phyloP scores from a whole-genome alignment of 306 rosid species.

The Trifolium subterraneum region DNA sequence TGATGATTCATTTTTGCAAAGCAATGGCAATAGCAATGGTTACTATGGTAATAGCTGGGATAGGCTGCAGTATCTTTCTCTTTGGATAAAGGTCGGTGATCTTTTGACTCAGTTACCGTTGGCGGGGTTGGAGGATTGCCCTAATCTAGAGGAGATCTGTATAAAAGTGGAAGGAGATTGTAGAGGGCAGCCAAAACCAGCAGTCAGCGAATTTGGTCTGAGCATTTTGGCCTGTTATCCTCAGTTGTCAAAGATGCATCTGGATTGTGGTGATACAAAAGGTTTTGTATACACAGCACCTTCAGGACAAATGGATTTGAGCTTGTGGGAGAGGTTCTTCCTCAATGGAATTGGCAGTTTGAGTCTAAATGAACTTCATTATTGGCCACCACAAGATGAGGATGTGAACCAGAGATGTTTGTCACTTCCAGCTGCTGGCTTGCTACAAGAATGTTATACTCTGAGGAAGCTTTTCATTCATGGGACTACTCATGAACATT shows the following conservation, averaged over 20 bases:
- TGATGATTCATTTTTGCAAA: conserved; percentile 40
- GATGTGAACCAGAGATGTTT: conserved; percentile 83
- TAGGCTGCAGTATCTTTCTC: conserved; percentile 65
- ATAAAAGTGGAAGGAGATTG: conserved; percentile 86
- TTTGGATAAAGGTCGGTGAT: conserved; percentile 88
- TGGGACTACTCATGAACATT: conserved; percentile 83
- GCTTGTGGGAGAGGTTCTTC: conserved; percentile 92
- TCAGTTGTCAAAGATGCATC: conserved; percentile 72
- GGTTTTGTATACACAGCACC: conserved; percentile 85
- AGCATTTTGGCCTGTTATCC: conserved; percentile 62
- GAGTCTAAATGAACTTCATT: conserved; percentile 70
- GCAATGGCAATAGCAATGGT: conserved; percentile 48
- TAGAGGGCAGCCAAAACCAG: conserved; percentile 61
- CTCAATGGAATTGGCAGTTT: conserved; percentile 67
- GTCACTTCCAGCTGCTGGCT: conserved; percentile 79
- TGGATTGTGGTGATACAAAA: conserved; percentile 83
- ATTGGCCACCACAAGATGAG: conserved; percentile 94
- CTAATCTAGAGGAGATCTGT: conserved; percentile 69
- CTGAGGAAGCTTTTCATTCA: conserved; percentile 89
- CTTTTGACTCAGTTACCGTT: conserved; percentile 64
- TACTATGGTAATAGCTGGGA: conserved; percentile 66
- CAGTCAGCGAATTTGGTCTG: conserved; percentile 63
- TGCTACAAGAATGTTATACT: conserved; percentile 64
- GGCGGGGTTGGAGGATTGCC: conserved; percentile 81
- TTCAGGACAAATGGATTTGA: conserved; percentile 82